phyloP scores from a whole-genome alignment of 2,329 filamentous ascomycete genomes.

The Graphiopsis chlorocephala region DNA sequence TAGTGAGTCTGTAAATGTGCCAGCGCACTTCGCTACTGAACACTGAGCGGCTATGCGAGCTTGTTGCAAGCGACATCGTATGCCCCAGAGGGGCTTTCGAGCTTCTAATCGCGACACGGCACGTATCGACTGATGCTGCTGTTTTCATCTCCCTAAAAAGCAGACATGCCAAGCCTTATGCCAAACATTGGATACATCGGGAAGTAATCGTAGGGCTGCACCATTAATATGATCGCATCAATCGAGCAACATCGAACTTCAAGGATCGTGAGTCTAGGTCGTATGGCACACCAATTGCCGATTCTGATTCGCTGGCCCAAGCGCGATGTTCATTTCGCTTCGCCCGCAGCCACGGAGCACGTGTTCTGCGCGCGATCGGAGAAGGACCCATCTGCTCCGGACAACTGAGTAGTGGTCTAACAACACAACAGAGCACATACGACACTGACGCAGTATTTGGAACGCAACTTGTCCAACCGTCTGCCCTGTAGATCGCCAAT shows the following conservation, averaged over 20 bases:
- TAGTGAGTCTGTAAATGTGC: not conserved
- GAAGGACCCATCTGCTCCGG: not conserved
- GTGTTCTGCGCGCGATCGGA: slow-evolving; percentile 1
- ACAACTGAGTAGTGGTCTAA: not conserved
- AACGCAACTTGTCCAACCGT: not conserved
- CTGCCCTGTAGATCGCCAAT: slow-evolving; percentile 7
- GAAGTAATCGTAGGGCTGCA: not conserved
- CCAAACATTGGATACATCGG: not conserved
- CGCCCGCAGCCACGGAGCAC: not conserved
- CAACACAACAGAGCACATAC: not conserved
- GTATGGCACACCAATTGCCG: not conserved
- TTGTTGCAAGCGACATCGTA: not conserved
- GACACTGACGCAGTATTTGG: not conserved
- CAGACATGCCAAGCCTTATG: not conserved
- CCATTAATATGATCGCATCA: not conserved
- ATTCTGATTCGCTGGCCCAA: slow-evolving; percentile 12
- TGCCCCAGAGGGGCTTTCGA: not conserved
- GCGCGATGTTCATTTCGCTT: slow-evolving; percentile 12
- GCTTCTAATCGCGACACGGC: not conserved
- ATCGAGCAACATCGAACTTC: not conserved
- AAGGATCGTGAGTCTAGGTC: not conserved
- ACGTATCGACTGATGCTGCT: not conserved
- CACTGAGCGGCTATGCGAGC: not conserved
- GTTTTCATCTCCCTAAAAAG: not conserved
- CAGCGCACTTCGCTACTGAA: not conserved